Base-by-base conservation (phyloP, 352 stramenopile genomes). In the Globisporangium canariense region DNA sequence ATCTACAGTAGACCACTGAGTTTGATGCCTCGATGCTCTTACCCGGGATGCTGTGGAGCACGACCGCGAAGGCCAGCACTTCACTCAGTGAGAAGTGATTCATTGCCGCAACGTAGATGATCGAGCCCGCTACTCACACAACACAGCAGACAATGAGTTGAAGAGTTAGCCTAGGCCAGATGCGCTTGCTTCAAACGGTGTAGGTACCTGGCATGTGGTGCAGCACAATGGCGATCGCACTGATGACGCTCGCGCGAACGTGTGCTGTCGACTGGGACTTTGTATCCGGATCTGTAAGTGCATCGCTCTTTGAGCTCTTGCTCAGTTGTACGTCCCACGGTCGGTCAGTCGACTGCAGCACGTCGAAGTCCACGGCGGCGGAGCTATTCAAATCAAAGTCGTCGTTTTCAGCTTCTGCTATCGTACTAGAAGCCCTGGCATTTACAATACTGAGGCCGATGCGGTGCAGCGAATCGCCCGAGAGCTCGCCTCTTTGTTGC, bases 41-140 rank as follows among this genome's bases (percentile, higher is more conserved):
- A 43, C 51, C 51, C 11, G 51, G 51, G 30, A 57, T 40, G n/a
- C 30, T 57, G 18, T 57, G 51, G 4, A 57, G 51, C 51, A 57
- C 18, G 30, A 43, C 51, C 4, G 51, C 51, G 28, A 57, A 57
- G 4, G 51, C 30, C 25, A 57, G 51, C 51, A 57, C 51, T 18
- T 57, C 28, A 18, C 51, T 18, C 28, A 57, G 30, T 30, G 32
- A 18, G n/a, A 57, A 57, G 30, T 40, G 51, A 18, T 28, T 57
- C 30, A 57, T 30, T 14, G 18, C 51, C 28, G 51, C n/a, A 30
- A 57, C 40, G 16, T 28, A 57, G 51, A 57, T 57, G 30, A 28
- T 28, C 16, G 51, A 41, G 16, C 51, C 51, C 18, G 28, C 51
- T 57, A 40, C 1, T 54, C 9, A 16, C 3, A 28, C 9, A 14